These are phyloP conservation scores for Xylaria sp. DNA, from an alignment of 2,329 filamentous ascomycete species.

Conservation along the genomic window DNA sequence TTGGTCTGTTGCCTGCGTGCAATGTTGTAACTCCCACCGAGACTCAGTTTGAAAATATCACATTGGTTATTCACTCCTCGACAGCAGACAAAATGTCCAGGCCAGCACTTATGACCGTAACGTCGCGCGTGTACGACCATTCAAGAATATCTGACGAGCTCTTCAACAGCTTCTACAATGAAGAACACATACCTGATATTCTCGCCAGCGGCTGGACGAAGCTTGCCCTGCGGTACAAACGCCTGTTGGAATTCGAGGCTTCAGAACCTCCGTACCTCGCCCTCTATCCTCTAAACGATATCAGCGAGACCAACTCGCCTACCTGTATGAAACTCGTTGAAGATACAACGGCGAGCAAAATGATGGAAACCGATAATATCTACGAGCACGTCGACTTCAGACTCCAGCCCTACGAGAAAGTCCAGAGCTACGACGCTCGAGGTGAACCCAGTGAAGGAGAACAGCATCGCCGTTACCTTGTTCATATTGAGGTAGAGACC, in stretches of 20 bases:
- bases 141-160: conserved; percentile 4
- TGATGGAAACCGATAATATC: conserved; percentile 6
- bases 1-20: no score
- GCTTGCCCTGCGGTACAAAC: conserved; percentile 15
- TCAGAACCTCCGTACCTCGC: conserved; percentile 5
- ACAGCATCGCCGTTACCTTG: neutral
- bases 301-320: neutral
- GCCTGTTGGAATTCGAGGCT: neutral
- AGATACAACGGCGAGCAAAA: neutral
- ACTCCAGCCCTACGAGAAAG: conserved; percentile 5
- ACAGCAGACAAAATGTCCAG: neutral
- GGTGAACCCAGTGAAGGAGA: neutral
- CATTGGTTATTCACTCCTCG: neutral
- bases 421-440: conserved; percentile 6
- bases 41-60: no score
- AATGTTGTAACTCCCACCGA: neutral
- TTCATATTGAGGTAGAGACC: conserved; percentile 6
- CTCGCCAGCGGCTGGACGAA: conserved; percentile 1
- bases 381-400: conserved; percentile 4
- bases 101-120: conserved; percentile 3
- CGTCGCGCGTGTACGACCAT: conserved; percentile 1
- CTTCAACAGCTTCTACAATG: conserved; percentile 11
- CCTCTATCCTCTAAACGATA: conserved; percentile 10
- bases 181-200: conserved; percentile 5
- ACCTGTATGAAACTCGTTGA: neutral